phyloP scores from a whole-genome alignment of 2,329 filamentous ascomycete species.

The Dothistroma pini region DNA sequence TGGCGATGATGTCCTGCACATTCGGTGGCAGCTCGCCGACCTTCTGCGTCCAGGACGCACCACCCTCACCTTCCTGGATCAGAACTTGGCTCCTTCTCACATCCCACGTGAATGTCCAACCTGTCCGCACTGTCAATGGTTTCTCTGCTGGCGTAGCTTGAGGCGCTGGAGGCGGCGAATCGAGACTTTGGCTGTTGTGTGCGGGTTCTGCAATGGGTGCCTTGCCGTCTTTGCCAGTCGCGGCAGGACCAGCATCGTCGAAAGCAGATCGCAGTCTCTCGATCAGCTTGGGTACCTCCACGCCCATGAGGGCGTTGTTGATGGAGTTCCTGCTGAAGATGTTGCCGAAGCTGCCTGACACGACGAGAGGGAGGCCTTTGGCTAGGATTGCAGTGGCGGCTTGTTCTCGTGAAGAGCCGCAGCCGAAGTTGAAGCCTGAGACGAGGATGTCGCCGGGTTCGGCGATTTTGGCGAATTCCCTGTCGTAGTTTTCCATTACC shows the following conservation, averaged over 20 bases:
- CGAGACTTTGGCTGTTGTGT: slow-evolving; percentile 49
- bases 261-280: slow-evolving; percentile 63
- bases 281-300: slow-evolving; percentile 67
- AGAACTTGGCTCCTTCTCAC: slow-evolving; percentile 66
- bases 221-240: slow-evolving; percentile 26
- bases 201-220: slow-evolving; percentile 50
- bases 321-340: slow-evolving; percentile 77
- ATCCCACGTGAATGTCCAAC: slow-evolving; percentile 83
- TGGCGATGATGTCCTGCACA: slow-evolving; percentile 76
- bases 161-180: slow-evolving; percentile 46
- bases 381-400: slow-evolving; percentile 84
- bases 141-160: slow-evolving; percentile 45
- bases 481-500: slow-evolving; percentile 93
- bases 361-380: slow-evolving; percentile 73
- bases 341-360: slow-evolving; percentile 77
- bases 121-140: slow-evolving; percentile 66
- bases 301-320: slow-evolving; percentile 71
- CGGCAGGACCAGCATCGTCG: slow-evolving; percentile 25
- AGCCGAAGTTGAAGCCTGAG: slow-evolving; percentile 84
- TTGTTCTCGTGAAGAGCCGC: slow-evolving; percentile 76
- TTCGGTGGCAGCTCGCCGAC: slow-evolving; percentile 81
- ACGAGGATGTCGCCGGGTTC: slow-evolving; percentile 76
- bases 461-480: slow-evolving; percentile 61
- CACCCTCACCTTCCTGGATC: slow-evolving; percentile 65
- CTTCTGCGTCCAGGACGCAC: slow-evolving; percentile 69